Evolutionary conservation across 2,329 filamentous ascomycete genomes (phyloP).

Genomic region (Coleophoma eucalyptorum): DNA sequence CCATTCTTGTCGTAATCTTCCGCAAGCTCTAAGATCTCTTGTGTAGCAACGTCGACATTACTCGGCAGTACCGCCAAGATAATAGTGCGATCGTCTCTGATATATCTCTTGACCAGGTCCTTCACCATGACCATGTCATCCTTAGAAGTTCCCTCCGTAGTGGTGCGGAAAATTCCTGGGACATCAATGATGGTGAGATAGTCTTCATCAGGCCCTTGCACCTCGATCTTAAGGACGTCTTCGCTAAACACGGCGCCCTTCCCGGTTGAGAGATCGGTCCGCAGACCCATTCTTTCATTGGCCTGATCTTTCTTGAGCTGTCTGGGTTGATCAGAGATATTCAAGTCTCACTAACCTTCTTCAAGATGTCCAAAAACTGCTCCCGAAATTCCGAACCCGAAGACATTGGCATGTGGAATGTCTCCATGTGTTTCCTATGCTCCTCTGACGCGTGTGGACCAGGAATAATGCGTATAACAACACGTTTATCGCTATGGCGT

Average conservation of each 20-base stretch:
- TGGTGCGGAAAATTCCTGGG: constrained; percentile 48
- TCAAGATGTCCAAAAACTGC: constrained; percentile 6
- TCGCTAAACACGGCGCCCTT: constrained; percentile 6
- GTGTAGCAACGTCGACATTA: constrained; percentile 20
- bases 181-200: constrained; percentile 57
- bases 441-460: constrained; percentile 2
- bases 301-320: constrained; percentile 4
- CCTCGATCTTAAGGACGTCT: constrained; percentile 16
- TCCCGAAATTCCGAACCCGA: constrained; percentile 1
- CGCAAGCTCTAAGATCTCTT: constrained; percentile 34
- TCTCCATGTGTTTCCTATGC: constrained; percentile 2
- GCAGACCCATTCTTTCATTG: too few relatives aligned
- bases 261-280: too few relatives aligned
- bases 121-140: constrained; percentile 40
- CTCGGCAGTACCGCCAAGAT: constrained; percentile 15
- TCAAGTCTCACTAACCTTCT: constrained; percentile 5
- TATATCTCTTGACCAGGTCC: constrained; percentile 44
- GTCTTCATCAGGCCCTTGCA: constrained; percentile 31
- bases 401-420: background rate
- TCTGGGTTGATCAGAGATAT: background rate
- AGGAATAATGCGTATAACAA: constrained; percentile 7
- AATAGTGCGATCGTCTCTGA: constrained; percentile 43
- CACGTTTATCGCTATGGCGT: constrained; percentile 1
- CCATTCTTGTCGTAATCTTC: constrained; percentile 32
- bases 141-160: constrained; percentile 21